These are phyloP conservation scores for Epithele typhae DNA, from an alignment of 768 basidiomycete genomes.

Conservation along the genomic window DNA sequence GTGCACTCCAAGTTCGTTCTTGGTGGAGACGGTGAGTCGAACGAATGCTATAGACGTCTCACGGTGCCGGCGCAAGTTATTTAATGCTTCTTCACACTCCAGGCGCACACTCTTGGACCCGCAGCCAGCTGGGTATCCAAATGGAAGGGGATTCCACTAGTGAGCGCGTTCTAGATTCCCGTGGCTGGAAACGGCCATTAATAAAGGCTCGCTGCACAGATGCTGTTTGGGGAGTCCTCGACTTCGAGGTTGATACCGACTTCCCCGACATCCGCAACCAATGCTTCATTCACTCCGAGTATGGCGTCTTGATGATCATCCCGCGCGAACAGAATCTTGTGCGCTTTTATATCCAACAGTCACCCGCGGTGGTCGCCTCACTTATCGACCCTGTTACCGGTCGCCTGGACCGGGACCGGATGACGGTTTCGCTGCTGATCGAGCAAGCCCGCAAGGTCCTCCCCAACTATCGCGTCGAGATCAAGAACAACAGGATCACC, in stretches of 20 bases:
- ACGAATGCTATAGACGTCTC: background rate
- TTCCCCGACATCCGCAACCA: slow-evolving; percentile 53
- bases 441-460: slow-evolving; percentile 40
- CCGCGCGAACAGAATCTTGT: slow-evolving; percentile 36
- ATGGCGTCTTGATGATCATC: slow-evolving; percentile 49
- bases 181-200: too few relatives aligned
- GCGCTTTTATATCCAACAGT: too few relatives aligned
- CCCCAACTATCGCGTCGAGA: slow-evolving; percentile 34
- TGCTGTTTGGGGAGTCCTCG: slow-evolving; percentile 82
- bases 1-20: slow-evolving; percentile 72
- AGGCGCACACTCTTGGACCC: slow-evolving; percentile 85
- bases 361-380: too few relatives aligned
- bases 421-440: slow-evolving; percentile 38
- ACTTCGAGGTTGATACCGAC: slow-evolving; percentile 44
- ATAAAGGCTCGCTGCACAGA: too few relatives aligned
- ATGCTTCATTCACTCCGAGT: slow-evolving; percentile 47
- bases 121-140: slow-evolving; percentile 56
- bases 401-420: slow-evolving; percentile 36
- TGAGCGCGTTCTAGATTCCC: slow-evolving; percentile 2
- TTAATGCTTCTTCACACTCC: background rate
- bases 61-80: background rate
- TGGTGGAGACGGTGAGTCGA: slow-evolving; percentile 61
- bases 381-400: slow-evolving; percentile 33
- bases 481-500: slow-evolving; percentile 27
- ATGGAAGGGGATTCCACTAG: slow-evolving; percentile 77